Percentiles rank a stretch among this genome's conserved stretches.
Evolutionary conservation across 495 filamentous ascomycete genomes (phyloP).

Genomic region (Staphylotrichum tortipilum): DNA sequence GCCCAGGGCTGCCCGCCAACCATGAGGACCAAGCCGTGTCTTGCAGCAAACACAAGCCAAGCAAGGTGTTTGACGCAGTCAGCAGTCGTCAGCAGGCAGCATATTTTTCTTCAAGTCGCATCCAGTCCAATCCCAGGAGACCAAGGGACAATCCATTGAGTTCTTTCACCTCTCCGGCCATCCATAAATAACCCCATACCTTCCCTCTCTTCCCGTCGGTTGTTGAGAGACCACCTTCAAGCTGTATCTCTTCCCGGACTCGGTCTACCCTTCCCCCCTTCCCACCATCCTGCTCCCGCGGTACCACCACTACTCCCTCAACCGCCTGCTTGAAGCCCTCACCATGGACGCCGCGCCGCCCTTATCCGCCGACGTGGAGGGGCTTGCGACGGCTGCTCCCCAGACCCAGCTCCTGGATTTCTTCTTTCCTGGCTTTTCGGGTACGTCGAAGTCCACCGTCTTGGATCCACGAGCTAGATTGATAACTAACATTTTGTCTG

Average conservation of each 20-base stretch:
- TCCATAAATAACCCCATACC: neutral
- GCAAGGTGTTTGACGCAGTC: too few species aligned
- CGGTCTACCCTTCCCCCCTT: neutral
- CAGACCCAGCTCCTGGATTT: conserved; percentile 53
- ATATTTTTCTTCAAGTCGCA: too few species aligned
- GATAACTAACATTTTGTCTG: neutral
- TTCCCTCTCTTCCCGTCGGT: neutral
- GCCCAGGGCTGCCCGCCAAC: too few species aligned
- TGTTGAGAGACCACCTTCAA: neutral
- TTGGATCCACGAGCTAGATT: neutral
- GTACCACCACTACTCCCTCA: neutral
- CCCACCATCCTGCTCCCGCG: neutral
- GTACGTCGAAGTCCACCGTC: neutral
- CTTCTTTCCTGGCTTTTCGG: conserved; percentile 64
- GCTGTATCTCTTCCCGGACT: neutral
- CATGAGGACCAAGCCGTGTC: too few species aligned
- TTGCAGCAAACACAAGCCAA: too few species aligned
- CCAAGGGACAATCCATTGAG: too few species aligned
- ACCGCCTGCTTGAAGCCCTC: neutral
- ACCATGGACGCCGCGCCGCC: neutral
- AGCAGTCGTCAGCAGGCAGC: too few species aligned
- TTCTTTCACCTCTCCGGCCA: too few species aligned
- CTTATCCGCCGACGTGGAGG: neutral
- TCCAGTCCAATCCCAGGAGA: too few species aligned
- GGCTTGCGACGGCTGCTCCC: neutral